Base-by-base conservation (phyloP, 1,284 basidiomycete species). In the Somion occarium region DNA sequence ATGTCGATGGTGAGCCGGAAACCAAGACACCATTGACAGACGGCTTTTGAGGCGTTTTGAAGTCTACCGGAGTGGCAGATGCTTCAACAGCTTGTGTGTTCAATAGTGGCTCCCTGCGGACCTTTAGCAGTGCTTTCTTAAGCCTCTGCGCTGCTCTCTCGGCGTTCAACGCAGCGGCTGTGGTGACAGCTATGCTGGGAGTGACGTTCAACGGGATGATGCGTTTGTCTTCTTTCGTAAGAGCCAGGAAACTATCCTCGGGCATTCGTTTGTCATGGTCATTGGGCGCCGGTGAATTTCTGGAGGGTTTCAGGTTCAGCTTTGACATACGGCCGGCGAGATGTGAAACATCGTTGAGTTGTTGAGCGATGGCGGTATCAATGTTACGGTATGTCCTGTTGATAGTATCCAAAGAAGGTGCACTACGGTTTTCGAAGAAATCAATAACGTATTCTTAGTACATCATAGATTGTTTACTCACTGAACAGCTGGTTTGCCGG, bases 351-450 rank as follows among this genome's bases (percentile, higher is more conserved):
- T 87, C 82, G 41, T 74, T 67, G 1, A 73, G 70, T 65, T 89
- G 84, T 53, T 85, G 81, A 26, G 78, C 73, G 49, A 90, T 75
- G 0, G 81, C 80, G 19, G 80, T 61, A 46, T 88, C 86, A 56
- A 95, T 91, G 64, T 94, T 94, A 44, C 86, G 81, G 59, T 86
- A 88, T 0, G 90, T 89, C 24, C 91, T 80, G 55, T 89, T 85
- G 60, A 95, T 80, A 0, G 88, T 88, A 61, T 93, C 92, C 44
- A 95, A 68, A 9, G 89, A 84, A 0, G 93, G 92, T 5, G 88
- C 79, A 57, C 88, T 92, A 60, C 51, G 24, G 50, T 11, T n/a
- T 48, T n/a, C n/a, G 26, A 44, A 43, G 48, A 47, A 41, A 43
- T 51, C 1, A 44, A 48, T 49, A 19, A 9, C n/a, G 0, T 41